Evolutionary conservation across 2,329 filamentous ascomycete species (phyloP), one percentile per base, ranked within the genome.

Genomic region (Xylariaceae sp.): DNA sequence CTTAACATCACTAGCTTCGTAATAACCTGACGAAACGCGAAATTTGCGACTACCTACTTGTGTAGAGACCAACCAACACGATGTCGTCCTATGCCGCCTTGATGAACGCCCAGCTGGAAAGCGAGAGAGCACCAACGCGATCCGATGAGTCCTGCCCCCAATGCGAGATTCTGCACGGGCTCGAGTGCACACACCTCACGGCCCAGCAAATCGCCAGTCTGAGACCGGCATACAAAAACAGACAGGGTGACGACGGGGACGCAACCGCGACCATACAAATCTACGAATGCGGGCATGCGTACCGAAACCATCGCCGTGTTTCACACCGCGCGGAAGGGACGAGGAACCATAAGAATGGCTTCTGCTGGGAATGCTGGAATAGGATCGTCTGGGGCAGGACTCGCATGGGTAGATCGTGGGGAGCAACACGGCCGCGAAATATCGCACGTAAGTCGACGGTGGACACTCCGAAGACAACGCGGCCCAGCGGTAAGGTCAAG

Each of bases 281-380:
- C 21, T 59, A 59, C 40, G 50, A 52, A 14, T 61, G 59, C 23
- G 56, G 59, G 4, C 59, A 61, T 44, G 18, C 29, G 7, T 59
- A 19, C 20, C 21, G 20, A 14, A 37, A 45, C 48, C 3, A 26
- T 4, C 9, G 5, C 19, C 50, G 29, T 3, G 20, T 52, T 2
- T 40, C 7, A 32, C 12, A 12, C 12, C 21, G 20, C 7, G 19
- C 19, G n/a, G 6, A 3, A 2, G 40, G n/a, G 14, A 20, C 1
- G 18, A 52, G 16, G 16, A 50, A 14, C 21, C 41, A 42, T 29
- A 14, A n/a, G 19, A 52, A 42, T 9, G 59, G 56, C 7, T 44
- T 59, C 42, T 61, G 59, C 48, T 32, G 9, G 7, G 12, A 19
- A 20, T 61, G 59, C 46, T 48, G 45, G 51, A 32, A 44, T 16